Evolutionary conservation across 306 rosid species (phyloP).

Genomic region (Dicorynia guianensis): DNA sequence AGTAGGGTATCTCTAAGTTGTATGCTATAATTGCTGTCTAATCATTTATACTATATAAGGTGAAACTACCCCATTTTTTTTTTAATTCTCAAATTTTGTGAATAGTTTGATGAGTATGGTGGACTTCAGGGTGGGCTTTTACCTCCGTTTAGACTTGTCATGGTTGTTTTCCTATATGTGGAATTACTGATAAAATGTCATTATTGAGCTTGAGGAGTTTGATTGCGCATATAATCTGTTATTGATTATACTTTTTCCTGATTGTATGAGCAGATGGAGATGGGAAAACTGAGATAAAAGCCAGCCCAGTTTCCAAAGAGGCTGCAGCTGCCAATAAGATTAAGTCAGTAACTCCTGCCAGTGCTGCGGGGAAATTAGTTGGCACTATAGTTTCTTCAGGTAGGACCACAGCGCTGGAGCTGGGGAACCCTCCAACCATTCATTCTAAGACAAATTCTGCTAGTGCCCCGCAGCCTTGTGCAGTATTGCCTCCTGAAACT

Average conservation of each 20-base stretch:
- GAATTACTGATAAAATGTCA: not conserved
- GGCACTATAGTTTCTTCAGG: constrained; percentile 68
- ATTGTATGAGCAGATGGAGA: constrained; percentile 58
- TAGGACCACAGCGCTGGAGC: constrained; percentile 67
- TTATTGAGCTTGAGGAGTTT: constrained; percentile 8
- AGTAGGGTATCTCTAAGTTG: constrained; percentile 14
- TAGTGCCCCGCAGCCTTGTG: constrained; percentile 51
- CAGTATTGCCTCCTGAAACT: constrained; percentile 69
- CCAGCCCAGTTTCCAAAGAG: constrained; percentile 54
- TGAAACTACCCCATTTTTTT: constrained; percentile 1
- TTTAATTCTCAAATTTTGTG: not conserved
- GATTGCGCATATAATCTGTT: constrained; percentile 12
- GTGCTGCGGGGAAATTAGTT: constrained; percentile 53
- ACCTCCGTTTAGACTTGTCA: constrained; percentile 7
- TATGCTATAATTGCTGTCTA: not conserved
- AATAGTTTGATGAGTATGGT: constrained; percentile 6
- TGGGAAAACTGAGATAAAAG: constrained; percentile 63
- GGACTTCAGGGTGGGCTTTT: not conserved
- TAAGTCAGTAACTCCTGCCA: constrained; percentile 46
- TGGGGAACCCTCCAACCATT: constrained; percentile 60
- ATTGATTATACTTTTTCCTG: constrained; percentile 29
- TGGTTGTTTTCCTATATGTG: constrained; percentile 8
- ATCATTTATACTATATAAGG: not conserved
- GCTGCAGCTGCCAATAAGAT: constrained; percentile 42
- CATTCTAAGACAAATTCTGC: constrained; percentile 50